Evolutionary conservation across 2,329 filamentous ascomycete species (phyloP).

Genomic region (Curvularia verruculosa): DNA sequence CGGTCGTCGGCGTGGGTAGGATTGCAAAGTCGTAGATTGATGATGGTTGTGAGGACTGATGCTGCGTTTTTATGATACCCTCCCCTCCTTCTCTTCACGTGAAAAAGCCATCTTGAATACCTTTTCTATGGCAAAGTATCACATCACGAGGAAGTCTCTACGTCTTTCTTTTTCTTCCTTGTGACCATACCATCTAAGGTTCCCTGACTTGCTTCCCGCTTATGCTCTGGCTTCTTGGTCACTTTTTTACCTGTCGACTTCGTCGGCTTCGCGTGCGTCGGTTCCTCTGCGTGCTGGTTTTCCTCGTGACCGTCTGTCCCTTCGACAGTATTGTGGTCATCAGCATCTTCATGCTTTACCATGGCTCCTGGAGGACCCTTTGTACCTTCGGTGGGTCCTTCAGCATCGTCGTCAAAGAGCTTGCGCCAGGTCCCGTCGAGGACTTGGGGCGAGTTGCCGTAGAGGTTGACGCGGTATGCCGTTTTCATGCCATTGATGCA

Average conservation of each 20-base stretch:
- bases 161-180: slow-evolving; percentile 39
- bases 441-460: slow-evolving; percentile 68
- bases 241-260: slow-evolving; percentile 58
- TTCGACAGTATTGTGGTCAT: slow-evolving; percentile 12
- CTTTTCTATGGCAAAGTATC: slow-evolving; percentile 10
- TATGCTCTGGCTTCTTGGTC: slow-evolving; percentile 65
- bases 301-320: slow-evolving; percentile 28
- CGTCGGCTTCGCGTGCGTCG: slow-evolving; percentile 19
- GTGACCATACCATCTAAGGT: slow-evolving; percentile 45
- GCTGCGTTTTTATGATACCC: slow-evolving; percentile 13
- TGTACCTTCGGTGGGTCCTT: slow-evolving; percentile 53
- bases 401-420: slow-evolving; percentile 55
- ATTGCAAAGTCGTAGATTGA: slow-evolving; percentile 58
- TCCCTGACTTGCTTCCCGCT: slow-evolving; percentile 62
- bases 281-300: slow-evolving; percentile 6
- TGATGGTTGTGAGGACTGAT: slow-evolving; percentile 48
- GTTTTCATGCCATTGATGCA: slow-evolving; percentile 74
- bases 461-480: slow-evolving; percentile 68
- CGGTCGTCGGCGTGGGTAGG: slow-evolving; percentile 84
- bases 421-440: slow-evolving; percentile 65
- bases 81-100: neutral
- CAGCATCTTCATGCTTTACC: slow-evolving; percentile 34
- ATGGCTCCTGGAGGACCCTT: slow-evolving; percentile 50
- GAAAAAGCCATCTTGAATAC: neutral
- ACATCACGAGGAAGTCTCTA: slow-evolving; percentile 23